Evolutionary conservation across 176 grass and related monocot species (phyloP), one percentile per base, ranked within the genome.

Genomic region (Puya raimondii): DNA sequence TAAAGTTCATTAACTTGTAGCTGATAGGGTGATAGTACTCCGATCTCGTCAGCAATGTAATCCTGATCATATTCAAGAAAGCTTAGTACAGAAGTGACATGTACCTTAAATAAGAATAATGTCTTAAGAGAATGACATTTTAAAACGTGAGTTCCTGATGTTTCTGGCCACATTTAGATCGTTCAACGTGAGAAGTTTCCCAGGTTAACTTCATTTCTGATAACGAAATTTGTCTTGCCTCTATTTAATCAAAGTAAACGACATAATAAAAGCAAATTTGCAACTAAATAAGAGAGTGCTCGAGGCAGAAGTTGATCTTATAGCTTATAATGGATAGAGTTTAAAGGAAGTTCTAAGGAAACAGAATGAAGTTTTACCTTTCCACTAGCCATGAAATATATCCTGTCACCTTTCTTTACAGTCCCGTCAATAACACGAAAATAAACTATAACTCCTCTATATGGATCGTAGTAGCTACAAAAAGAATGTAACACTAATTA

Each of bases 391-490:
- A 96, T 92, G 73, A 96, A 96, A 69, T 85, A 79, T 70, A 96
- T 85, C 64, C 76, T 92, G 59, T 92, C 88, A 33, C 88, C 92
- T 85, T 96, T 96, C 84, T 75, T 96, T 83, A 96, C 85, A 71
- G 66, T 79, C 27, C 92, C 92, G 48, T 96, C 88, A 73, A 92
- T 53, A 75, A 96, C 76, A 63, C 92, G 92, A 74, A 96, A 96
- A 74, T 96, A 96, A 70, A 96, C 92, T 79, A 96, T 89, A 49
- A 96, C 88, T 12, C 92, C 92, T 92, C 88, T 91, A 67, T 96
- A 96, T 79, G 88, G 53, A 85, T 96, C 92, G 68, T 92, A 96
- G 76, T 96, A 96, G 78, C 92, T 96, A 84, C 75, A 87, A 84
- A 49, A 67, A 69, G 74, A 42, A 57, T 49, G 76, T 64, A 67